These are phyloP conservation scores for Tolypocladium endophyticum DNA, from an alignment of 2,329 filamentous ascomycete species.

Conservation along the genomic window DNA sequence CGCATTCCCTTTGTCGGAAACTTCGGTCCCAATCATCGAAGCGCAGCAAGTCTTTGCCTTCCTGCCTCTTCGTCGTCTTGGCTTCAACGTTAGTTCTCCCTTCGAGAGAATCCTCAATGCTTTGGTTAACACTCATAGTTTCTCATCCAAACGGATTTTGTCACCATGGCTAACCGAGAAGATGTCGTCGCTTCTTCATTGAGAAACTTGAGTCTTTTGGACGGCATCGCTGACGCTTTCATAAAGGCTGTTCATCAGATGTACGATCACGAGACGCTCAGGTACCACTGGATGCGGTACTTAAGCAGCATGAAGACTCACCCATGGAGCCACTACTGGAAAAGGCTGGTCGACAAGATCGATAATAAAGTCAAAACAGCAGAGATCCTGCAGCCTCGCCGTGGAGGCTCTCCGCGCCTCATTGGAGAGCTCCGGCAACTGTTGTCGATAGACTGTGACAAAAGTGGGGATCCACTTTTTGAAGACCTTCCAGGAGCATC, in stretches of 20 bases:
- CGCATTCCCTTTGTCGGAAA: not conserved
- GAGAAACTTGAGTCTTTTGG: not conserved
- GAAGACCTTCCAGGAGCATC: not conserved
- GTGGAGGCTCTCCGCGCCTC: not conserved
- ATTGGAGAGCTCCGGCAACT: not conserved
- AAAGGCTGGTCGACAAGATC: not conserved
- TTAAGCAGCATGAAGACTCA: not conserved
- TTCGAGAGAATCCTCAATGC: not conserved
- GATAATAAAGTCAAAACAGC: not conserved
- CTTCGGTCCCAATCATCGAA: not conserved
- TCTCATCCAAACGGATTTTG: not conserved
- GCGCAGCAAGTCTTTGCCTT: not conserved
- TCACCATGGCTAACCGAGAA: not conserved
- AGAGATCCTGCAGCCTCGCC: not conserved
- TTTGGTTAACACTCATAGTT: not conserved
- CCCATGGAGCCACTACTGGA: not conserved
- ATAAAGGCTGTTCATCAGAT: not conserved
- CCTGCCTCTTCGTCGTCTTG: not conserved
- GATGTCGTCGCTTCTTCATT: not conserved
- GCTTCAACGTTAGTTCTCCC: not conserved
- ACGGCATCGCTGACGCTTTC: not conserved
- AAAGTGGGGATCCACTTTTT: not conserved
- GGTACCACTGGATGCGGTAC: not conserved
- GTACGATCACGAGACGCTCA: not conserved
- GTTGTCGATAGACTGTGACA: not conserved